Evolutionary conservation across 116 monocot species (phyloP), one percentile per base, ranked within the genome.

Genomic region (Trichopus zeylanicus): DNA sequence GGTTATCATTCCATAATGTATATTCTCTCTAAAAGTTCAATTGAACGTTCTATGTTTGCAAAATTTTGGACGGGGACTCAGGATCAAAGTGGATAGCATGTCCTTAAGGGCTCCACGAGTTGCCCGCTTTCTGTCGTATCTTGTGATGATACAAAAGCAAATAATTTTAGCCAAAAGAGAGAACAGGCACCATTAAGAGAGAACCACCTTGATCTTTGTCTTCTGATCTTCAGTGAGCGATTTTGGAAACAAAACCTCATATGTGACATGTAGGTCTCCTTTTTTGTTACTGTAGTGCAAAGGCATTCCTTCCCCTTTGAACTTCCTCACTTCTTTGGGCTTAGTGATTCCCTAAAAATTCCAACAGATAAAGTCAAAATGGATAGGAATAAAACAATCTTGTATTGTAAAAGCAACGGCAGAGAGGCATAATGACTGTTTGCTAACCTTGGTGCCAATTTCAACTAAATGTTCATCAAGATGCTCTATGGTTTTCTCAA

Each of bases 231-330:
- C 97, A 16, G 91, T 81, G 56, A 97, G 42, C 0, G 84, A 80
- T 25, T 70, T 77, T 13, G 97, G 97, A 64, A 97, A 91, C 28
- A 81, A 47, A 30, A 97, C 97, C 49, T 97, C 91, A 29, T 70
- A 97, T 7, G 81, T 80, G 8, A 91, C 75, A 57, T 82, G 82
- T 32, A 97, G 31, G 70, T 97, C 87, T n/a, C 97, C 97, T 30
- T 80, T 97, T 66, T 91, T 97, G 32, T 65, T 57, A 49, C 87
- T 97, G 55, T 69, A 53, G 55, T 97, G 66, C 60, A 91, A 29
- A 6, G 97, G 97, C 97, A 97, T 97, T 21, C 97, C 97, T 74
- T 97, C 91, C n/a, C 87, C 91, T 82, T 85, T 91, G 73, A 87
- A 91, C 60, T 74, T 87, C 73, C 77, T 83, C 57, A 85, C 79